A percentile compares a stretch with the other conserved stretches of the same genome.
phyloP scores from a whole-genome alignment of 768 basidiomycete genomes.

The Phlebiopsis gigantea region DNA sequence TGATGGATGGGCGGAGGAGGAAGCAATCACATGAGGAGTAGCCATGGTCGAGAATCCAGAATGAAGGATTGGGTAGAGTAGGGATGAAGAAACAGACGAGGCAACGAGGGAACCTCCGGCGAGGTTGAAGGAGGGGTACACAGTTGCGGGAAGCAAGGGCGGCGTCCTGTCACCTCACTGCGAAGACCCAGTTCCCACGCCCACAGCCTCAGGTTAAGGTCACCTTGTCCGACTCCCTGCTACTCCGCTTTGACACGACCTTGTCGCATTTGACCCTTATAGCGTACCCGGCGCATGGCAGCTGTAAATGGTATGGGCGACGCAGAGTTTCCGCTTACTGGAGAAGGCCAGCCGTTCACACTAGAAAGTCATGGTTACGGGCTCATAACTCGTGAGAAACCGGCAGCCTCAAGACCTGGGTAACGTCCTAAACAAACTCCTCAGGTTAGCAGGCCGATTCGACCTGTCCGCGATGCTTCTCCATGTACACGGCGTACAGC shows the following conservation, averaged over 20 bases:
- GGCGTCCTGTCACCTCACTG: slow-evolving; percentile 10
- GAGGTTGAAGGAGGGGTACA: slow-evolving; percentile 5
- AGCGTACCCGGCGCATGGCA: not conserved
- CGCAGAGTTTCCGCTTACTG: not conserved
- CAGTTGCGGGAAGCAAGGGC: slow-evolving; percentile 9
- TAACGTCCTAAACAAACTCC: not conserved
- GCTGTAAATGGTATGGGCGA: not conserved
- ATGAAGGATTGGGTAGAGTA: slow-evolving; percentile 16
- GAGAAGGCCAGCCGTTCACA: not conserved
- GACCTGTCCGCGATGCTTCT: not conserved
- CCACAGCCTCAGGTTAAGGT: slow-evolving; percentile 5
- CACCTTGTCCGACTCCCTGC: not conserved
- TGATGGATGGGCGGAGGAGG: slow-evolving; percentile 60
- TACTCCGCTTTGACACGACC: not conserved
- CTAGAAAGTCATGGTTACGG: not conserved
- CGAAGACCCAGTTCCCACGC: slow-evolving; percentile 14
- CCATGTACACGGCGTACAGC: not conserved
- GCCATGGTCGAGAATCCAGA: slow-evolving; percentile 43
- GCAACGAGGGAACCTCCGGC: slow-evolving; percentile 10
- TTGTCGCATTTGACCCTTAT: not conserved
- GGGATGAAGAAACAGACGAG: slow-evolving; percentile 10
- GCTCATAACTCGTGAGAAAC: not conserved
- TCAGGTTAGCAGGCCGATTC: not conserved
- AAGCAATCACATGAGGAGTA: slow-evolving; percentile 80
- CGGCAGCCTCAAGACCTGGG: not conserved